Percentiles rank a stretch among this genome's conserved stretches.
Conservation (phyloP, 2,329 filamentous ascomycete genomes). For the Ophiostoma piceae region DNA sequence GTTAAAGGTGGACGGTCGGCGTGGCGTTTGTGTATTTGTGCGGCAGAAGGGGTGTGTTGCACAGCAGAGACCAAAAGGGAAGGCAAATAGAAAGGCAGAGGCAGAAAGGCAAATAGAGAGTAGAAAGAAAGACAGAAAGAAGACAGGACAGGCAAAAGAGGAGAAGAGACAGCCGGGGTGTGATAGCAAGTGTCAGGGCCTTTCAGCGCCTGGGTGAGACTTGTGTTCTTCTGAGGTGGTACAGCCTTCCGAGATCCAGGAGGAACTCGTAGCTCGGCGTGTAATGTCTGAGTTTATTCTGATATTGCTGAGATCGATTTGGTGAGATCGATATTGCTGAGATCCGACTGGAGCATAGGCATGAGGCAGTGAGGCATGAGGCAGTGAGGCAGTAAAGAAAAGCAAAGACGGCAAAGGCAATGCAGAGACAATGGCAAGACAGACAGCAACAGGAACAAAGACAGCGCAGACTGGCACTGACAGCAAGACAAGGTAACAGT, state of each 20-base stretch:
- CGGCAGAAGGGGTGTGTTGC: slow-evolving; percentile 28
- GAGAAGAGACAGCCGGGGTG: not conserved
- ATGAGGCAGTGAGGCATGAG: not conserved
- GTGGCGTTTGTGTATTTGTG: slow-evolving; percentile 13
- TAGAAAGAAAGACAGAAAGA: not conserved
- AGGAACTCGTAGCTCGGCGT: not conserved
- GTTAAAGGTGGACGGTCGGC: not conserved
- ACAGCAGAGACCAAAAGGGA: slow-evolving; percentile 28
- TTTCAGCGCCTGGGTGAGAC: slow-evolving; percentile 18
- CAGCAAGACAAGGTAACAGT: not conserved
- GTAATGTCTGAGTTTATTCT: slow-evolving; percentile 11
- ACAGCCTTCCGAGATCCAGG: slow-evolving; percentile 15
- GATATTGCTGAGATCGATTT: not conserved
- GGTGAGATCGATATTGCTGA: not conserved
- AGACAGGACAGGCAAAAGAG: slow-evolving; percentile 4
- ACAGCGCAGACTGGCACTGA: not conserved
- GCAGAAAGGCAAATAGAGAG: not conserved
- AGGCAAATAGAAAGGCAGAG: slow-evolving; percentile 16
- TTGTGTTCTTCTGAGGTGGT: slow-evolving; percentile 14
- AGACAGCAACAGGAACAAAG: not conserved
- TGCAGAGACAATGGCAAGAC: not conserved
- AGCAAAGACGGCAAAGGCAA: not conserved
- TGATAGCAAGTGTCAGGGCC: slow-evolving; percentile 18
- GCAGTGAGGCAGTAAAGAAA: not conserved
- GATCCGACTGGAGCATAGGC: not conserved